phyloP scores from a whole-genome alignment of 768 basidiomycete species.

The Lyophyllum decastes region DNA sequence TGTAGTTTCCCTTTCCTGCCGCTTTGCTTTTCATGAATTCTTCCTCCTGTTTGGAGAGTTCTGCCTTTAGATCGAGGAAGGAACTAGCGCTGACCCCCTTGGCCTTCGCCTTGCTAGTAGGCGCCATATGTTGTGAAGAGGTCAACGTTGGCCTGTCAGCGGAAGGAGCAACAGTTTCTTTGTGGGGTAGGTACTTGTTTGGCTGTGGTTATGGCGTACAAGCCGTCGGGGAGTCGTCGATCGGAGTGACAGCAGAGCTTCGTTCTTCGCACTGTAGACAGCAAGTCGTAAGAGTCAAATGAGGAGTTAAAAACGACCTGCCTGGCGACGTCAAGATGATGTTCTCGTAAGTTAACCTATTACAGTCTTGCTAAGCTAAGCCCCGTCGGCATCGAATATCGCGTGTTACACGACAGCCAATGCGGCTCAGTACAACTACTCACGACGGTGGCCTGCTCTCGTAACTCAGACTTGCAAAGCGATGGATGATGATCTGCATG shows the following conservation, averaged over 20 bases:
- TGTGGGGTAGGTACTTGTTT: too few species aligned
- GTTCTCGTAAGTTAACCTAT: too few species aligned
- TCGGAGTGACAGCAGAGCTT: too few species aligned
- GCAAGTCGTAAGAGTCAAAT: too few species aligned
- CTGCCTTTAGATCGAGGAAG: constrained; percentile 82
- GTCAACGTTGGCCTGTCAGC: background rate
- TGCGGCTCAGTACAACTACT: too few species aligned
- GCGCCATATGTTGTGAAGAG: constrained; percentile 1
- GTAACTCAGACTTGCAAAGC: too few species aligned
- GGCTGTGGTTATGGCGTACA: too few species aligned
- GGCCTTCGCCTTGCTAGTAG: constrained; percentile 59
- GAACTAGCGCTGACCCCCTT: constrained; percentile 73
- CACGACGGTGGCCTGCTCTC: too few species aligned
- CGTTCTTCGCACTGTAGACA: too few species aligned
- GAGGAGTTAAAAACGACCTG: constrained; percentile 11
- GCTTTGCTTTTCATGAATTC: constrained; percentile 61
- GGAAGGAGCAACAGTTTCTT: background rate
- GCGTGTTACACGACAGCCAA: too few species aligned
- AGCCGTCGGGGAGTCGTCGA: too few species aligned
- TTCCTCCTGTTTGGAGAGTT: constrained; percentile 63
- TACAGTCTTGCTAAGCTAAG: background rate
- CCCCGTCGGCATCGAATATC: background rate
- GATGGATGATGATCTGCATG: too few species aligned
- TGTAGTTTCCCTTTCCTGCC: constrained; percentile 50
- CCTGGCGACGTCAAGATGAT: constrained; percentile 17